A percentile compares a stretch with the other conserved stretches of the same genome.
Evolutionary conservation across 2,329 filamentous ascomycete species (phyloP).

Genomic region (Fusarium sp.): DNA sequence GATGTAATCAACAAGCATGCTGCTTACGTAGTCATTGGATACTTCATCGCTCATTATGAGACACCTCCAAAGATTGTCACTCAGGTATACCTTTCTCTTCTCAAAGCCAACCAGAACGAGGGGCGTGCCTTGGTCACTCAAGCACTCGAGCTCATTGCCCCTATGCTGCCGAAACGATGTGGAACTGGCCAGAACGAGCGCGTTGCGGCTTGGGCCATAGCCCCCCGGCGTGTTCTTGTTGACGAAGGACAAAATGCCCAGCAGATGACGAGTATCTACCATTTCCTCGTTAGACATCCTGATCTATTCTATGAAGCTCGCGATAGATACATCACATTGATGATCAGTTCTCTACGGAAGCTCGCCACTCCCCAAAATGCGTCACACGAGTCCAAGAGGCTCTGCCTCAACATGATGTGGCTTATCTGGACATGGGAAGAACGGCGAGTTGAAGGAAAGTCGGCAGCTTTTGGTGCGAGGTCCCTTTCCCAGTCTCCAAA

Average conservation of each 20-base stretch:
- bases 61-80: constrained; percentile 95
- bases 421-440: constrained; percentile 95
- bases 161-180: constrained; percentile 88
- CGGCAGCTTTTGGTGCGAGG: constrained; percentile 39
- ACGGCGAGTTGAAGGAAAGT: constrained; percentile 73
- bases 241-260: constrained; percentile 96
- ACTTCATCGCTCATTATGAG: constrained; percentile 97
- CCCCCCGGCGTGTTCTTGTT: constrained; percentile 87
- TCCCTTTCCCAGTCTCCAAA: constrained; percentile 75
- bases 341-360: constrained; percentile 89
- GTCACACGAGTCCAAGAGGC: constrained; percentile 90
- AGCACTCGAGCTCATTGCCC: constrained; percentile 93
- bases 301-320: constrained; percentile 94
- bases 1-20: constrained; percentile 99
- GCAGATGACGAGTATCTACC: constrained; percentile 96
- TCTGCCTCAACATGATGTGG: constrained; percentile 89
- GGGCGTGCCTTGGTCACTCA: constrained; percentile 92
- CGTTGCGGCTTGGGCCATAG: constrained; percentile 87
- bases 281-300: constrained; percentile 92
- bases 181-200: constrained; percentile 73
- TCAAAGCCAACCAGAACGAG: constrained; percentile 95
- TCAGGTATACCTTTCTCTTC: constrained; percentile 90
- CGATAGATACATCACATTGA: constrained; percentile 88
- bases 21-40: constrained; percentile 95
- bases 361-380: constrained; percentile 85